Conservation (phyloP, 148 eudicot species). For the Silene latifolia region DNA sequence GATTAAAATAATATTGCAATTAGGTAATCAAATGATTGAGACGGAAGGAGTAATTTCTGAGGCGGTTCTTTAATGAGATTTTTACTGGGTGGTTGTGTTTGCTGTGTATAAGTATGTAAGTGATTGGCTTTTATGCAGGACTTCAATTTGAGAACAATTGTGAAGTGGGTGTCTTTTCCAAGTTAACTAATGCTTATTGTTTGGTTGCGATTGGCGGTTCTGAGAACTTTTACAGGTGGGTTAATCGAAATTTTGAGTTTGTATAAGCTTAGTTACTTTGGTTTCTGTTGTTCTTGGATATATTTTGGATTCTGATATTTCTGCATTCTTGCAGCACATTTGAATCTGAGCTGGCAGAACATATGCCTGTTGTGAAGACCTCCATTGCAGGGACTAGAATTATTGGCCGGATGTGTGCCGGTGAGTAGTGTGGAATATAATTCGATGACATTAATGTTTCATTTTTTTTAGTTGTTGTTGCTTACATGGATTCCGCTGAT, state of each 20-base stretch:
- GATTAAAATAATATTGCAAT: too few species aligned
- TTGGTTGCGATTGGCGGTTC: constrained; percentile 95
- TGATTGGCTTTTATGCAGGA: constrained; percentile 35
- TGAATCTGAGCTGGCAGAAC: constrained; percentile 51
- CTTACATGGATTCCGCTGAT: constrained; percentile 9
- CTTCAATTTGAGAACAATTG: constrained; percentile 88
- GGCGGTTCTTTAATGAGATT: too few species aligned
- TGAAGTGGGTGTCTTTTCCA: constrained; percentile 90
- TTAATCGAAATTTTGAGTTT: not conserved
- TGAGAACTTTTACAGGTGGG: constrained; percentile 85
- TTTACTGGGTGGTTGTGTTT: too few species aligned
- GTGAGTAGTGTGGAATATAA: constrained; percentile 24
- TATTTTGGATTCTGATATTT: not conserved
- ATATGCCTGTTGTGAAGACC: constrained; percentile 58
- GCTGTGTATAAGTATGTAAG: not conserved
- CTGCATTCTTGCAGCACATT: constrained; percentile 43
- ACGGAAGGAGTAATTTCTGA: too few species aligned
- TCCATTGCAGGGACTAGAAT: constrained; percentile 53
- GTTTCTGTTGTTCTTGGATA: not conserved
- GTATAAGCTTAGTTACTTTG: not conserved
- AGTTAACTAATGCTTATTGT: constrained; percentile 90
- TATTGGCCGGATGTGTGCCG: constrained; percentile 61
- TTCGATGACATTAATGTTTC: not conserved
- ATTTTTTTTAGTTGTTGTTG: not conserved
- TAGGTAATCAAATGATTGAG: too few species aligned